Base-by-base conservation (phyloP, 129 eudicot genomes). In the Flaveria sonorensis region DNA sequence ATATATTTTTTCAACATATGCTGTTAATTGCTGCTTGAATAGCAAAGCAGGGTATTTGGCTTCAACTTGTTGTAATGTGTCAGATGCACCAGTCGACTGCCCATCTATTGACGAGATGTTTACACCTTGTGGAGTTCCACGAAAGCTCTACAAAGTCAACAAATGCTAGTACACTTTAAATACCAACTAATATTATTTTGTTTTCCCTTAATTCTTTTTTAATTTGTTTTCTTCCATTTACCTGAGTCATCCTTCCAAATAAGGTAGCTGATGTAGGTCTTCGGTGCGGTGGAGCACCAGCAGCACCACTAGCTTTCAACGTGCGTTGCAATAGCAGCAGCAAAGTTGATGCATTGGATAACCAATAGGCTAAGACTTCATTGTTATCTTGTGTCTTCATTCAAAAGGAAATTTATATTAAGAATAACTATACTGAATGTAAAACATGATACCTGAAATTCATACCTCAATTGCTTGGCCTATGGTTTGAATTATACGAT, bases 221-320 rank as follows among this genome's bases (percentile, higher is more conserved):
- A 28, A 28, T 42, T 0, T 42, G 0, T 42, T 6, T 68, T 40
- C 12, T 39, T 43, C 10, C 9, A 12, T 78, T 77, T 81, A 94
- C 97, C 96, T 82, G 93, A 57, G 99, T 94, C 99, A 94, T 94
- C 86, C 99, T 89, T 77, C 97, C 99, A 68, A 81, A 81, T 20
- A 81, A 60, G 46, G 80, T 66, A 57, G 84, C 84, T 53, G 98
- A 89, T 24, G 97, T 67, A 19, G 96, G 68, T 39, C 99, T 85
- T 28, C 97, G 89, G 67, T 89, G 90, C 56, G 83, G 97, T 75
- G 92, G 86, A 39, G 84, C 74, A 68, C 99, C 99, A 80, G 93
- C 89, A 77, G 93, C 93, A 23, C 92, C 97, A 55, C 90, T 81
- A 55, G 93, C 97, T 86, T 94, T 94, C 61, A 91, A 77, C 47